Evolutionary conservation across 148 eudicot species (phyloP).

Genomic region (Chenopodium formosanum): DNA sequence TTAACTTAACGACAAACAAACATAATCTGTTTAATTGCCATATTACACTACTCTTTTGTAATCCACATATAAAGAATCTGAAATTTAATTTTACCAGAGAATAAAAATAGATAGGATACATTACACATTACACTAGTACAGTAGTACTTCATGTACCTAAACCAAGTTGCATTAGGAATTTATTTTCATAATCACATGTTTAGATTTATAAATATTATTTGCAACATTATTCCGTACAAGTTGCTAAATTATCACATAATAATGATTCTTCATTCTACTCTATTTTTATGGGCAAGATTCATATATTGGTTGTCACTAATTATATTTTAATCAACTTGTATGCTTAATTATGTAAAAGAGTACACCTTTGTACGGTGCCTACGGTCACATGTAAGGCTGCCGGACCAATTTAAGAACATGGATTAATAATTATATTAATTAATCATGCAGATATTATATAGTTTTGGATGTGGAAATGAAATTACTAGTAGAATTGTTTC

Average conservation of each 20-base stretch:
- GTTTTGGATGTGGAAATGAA: not conserved
- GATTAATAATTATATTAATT: not conserved
- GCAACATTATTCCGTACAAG: slow-evolving; percentile 9
- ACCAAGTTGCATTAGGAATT: too few species aligned
- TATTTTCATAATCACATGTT: slow-evolving; percentile 2
- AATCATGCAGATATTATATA: too few species aligned
- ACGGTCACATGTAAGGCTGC: slow-evolving; percentile 22
- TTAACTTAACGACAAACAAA: too few species aligned
- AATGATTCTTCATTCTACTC: not conserved
- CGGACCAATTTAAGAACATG: not conserved
- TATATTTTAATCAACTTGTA: not conserved
- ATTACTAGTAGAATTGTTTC: slow-evolving; percentile 2
- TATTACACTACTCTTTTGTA: too few species aligned
- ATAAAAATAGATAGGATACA: too few species aligned
- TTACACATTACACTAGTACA: too few species aligned
- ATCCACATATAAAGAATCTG: too few species aligned
- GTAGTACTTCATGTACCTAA: too few species aligned
- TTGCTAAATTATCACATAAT: not conserved
- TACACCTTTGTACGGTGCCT: slow-evolving; percentile 23
- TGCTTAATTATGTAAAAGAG: not conserved
- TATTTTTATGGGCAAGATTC: too few species aligned
- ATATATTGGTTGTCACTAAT: too few species aligned
- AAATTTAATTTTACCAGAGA: too few species aligned
- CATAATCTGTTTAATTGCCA: too few species aligned
- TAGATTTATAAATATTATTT: not conserved